Evolutionary conservation across 1,139 yeast genomes (phyloP), one percentile per base, ranked within the genome.

Genomic region (Kluyveromyces sp.): DNA sequence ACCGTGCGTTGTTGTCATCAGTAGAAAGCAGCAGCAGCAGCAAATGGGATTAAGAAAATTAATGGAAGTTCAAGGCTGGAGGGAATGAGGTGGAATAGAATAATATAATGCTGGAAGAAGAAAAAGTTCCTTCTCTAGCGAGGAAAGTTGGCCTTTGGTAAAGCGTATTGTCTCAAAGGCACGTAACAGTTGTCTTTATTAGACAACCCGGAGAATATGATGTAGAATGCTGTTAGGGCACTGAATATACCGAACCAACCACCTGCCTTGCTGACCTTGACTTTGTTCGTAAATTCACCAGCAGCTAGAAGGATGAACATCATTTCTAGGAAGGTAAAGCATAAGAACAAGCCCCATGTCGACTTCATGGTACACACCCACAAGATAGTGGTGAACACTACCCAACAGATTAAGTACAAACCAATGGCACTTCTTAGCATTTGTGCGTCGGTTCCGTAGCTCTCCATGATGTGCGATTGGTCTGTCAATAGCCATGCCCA

Each of bases 131-230:
- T 7, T 10, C 7, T 31, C 33, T 7, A 31, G 10, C 10, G 33
- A 31, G 33, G 33, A 2, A 10, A 31, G 10, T 31, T 65, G 8
- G 69, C 69, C 45, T 63, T 55, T 52, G 81, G 84, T 73, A 79
- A 78, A 48, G 78, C 73, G 50, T 78, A 55, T 10, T 83, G 80
- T 58, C 71, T 74, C 45, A 81, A 73, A 34, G 75, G 71, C 43
- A 82, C 49, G 63, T 82, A 83, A 39, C 85, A 71, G 66, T 83
- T 83, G 54, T 75, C 77, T 7, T 67, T 65, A 48, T 74, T 79
- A 31, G 86, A 83, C 42, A 82, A 68, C 72, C 86, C 87, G 15
- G 88, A 86, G 54, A 78, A 83, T 7, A 87, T 83, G 43, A 67
- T 66, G 61, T 74, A 81, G 70, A 81, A 81, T 2, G 85, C 92